phyloP scores from a whole-genome alignment of 345 rosid species.

The Syzygium grande region DNA sequence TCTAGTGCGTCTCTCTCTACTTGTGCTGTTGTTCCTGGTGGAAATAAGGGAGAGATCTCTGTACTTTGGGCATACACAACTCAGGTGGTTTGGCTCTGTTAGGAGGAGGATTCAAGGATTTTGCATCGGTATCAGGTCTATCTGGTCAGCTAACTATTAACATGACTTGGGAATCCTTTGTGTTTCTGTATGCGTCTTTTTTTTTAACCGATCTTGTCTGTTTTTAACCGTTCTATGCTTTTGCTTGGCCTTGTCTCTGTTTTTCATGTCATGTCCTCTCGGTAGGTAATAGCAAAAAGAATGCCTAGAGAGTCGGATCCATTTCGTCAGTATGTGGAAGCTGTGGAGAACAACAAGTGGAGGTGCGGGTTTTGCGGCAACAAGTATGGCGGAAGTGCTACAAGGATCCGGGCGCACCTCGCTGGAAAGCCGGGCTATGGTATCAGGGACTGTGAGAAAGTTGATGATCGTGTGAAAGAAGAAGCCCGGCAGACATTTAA shows the following conservation, averaged over 20 bases:
- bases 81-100: background rate
- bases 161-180: background rate
- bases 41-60: background rate
- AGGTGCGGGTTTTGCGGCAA: background rate
- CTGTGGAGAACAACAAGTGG: background rate
- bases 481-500: accelerated
- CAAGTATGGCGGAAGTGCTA: background rate
- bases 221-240: background rate
- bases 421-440: background rate
- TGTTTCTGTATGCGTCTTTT: background rate
- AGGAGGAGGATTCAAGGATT: background rate
- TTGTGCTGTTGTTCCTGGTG: accelerated
- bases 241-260: background rate
- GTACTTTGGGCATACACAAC: background rate
- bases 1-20: background rate
- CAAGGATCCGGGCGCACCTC: background rate
- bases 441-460: background rate
- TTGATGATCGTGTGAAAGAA: background rate
- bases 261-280: background rate
- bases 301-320: background rate
- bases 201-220: background rate
- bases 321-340: background rate
- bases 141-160: background rate
- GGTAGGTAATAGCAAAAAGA: background rate
- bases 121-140: background rate